Base-by-base conservation (phyloP, 768 basidiomycete genomes). In the Jaapia argillacea region DNA sequence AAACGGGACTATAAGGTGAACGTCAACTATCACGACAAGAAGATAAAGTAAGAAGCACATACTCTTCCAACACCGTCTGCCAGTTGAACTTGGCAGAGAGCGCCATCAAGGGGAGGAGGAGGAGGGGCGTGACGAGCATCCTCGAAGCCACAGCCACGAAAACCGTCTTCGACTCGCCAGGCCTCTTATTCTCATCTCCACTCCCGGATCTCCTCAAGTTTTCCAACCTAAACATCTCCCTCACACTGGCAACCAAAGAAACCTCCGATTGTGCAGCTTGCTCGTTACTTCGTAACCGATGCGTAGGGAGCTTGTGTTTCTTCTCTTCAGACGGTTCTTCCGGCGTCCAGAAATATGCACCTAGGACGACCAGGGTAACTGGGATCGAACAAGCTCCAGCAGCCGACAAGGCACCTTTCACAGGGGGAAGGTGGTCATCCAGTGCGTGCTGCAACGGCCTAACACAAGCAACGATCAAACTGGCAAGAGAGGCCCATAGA, bases 321-420 rank as follows among this genome's bases (percentile, higher is more conserved):
- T 49, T 21, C 27, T 39, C 18, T 28, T 41, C 37, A 12, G 27
- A 23, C 14, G 39, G 31, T 24, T 50, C 36, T 2, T 64, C 62
- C 4, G 69, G 65, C 0, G 65, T 66, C 58, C 79, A 84, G 63
- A 94, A 94, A 68, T 93, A 97, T 12, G 86, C 91, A 7, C 93
- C 93, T 35, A 97, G 79, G 4, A 96, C 90, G 44, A 97, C 72
- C 21, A 96, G 67, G 2, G 93, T 97, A 22, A 97, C 56, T 0
- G 93, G 94, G 47, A 97, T 82, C 6, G 83, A 81, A 47, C 87
- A 89, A 47, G 71, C 77, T 1, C 90, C 87, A 1, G 82, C 79
- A 10, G 67, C 64, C 2, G 65, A 68, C 40, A 92, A 60, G 0
- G 87, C 82, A 23, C 79, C 75, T 53, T 78, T 84, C 47, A 89